Conservation (phyloP, 2,329 filamentous ascomycete genomes). For the Colletotrichum spinosum region DNA sequence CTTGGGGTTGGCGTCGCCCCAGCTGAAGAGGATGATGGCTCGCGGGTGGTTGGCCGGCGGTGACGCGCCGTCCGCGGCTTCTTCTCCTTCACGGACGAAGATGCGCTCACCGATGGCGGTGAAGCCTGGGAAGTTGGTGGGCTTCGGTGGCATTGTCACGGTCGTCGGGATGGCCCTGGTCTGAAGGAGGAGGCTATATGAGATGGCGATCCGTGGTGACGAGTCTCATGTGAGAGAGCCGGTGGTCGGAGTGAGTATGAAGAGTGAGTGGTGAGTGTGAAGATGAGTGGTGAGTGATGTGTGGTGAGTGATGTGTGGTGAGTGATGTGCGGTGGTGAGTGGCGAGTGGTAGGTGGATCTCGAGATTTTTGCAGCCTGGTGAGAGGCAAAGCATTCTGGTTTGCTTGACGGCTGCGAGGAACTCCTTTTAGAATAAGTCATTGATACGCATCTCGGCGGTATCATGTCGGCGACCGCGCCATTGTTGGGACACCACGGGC, state of each 20-base stretch:
- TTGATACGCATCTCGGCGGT: slow-evolving; percentile 5
- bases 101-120: slow-evolving; percentile 59
- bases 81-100: slow-evolving; percentile 54
- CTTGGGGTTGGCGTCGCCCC: slow-evolving; percentile 67
- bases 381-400: too few relatives aligned
- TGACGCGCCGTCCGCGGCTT: slow-evolving; percentile 36
- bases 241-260: too few relatives aligned
- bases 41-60: slow-evolving; percentile 49
- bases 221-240: not conserved
- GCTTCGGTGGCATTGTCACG: slow-evolving; percentile 32
- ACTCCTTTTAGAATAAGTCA: slow-evolving; percentile 7
- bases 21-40: slow-evolving; percentile 65
- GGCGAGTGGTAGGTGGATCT: too few relatives aligned
- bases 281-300: too few relatives aligned
- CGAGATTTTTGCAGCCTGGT: too few relatives aligned
- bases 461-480: slow-evolving; percentile 5
- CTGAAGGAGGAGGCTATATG: not conserved
- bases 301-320: too few relatives aligned
- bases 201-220: not conserved
- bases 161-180: too few relatives aligned
- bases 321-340: too few relatives aligned
- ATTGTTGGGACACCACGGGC: slow-evolving; percentile 19
- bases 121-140: slow-evolving; percentile 55
- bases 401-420: not conserved
- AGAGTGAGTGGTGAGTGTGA: too few relatives aligned